phyloP scores from a whole-genome alignment of 257 asterid species.

The Buddleja alternifolia region DNA sequence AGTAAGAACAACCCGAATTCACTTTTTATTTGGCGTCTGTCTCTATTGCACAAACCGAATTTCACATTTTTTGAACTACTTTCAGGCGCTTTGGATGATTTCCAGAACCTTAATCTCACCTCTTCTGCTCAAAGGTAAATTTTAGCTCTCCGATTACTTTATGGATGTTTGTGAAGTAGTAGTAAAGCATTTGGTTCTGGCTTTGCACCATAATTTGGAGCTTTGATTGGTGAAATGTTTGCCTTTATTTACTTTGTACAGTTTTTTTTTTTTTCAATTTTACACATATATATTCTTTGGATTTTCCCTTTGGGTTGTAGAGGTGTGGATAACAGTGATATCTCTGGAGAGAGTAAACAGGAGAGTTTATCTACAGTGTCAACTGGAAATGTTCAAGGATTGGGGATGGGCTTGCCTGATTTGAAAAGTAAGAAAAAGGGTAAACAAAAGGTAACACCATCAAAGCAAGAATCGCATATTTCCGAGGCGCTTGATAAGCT shows the following conservation, averaged over 20 bases:
- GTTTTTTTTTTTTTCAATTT: neutral
- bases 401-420: constrained; percentile 96
- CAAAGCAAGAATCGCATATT: constrained; percentile 67
- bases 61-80: constrained; percentile 9
- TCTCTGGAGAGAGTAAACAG: constrained; percentile 52
- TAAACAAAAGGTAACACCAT: constrained; percentile 59
- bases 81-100: constrained; percentile 99
- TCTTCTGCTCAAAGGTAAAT: constrained; percentile 77
- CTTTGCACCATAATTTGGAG: constrained; percentile 3
- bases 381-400: constrained; percentile 68
- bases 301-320: constrained; percentile 39
- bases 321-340: constrained; percentile 35
- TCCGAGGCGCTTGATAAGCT: constrained; percentile 95
- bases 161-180: neutral
- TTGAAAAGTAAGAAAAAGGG: constrained; percentile 84
- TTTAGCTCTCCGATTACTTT: neutral
- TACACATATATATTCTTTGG: neutral
- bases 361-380: constrained; percentile 39
- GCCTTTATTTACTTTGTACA: neutral
- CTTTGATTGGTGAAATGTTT: constrained; percentile 7
- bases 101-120: constrained; percentile 83
- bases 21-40: neutral
- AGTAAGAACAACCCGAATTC: constrained; percentile 50
- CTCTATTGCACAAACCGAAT: neutral
- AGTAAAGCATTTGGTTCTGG: neutral